Evolutionary conservation across 2,329 filamentous ascomycete genomes (phyloP).

Genomic region (Ceratocystis alfenasii): DNA sequence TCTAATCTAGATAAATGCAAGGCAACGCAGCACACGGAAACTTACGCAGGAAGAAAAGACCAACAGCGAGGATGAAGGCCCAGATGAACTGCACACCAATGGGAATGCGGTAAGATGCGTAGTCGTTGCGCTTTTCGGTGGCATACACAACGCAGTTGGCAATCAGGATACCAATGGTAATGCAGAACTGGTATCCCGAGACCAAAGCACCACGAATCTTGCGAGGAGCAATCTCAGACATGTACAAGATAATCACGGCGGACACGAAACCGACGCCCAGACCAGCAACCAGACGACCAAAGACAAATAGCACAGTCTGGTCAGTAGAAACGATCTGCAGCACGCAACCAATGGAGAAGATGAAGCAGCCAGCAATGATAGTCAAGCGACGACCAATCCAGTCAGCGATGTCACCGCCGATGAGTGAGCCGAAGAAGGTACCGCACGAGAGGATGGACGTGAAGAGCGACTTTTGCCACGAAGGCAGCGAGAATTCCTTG

Average conservation of each 20-base stretch:
- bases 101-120: slow-evolving; percentile 65
- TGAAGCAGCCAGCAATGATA: slow-evolving; percentile 55
- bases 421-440: slow-evolving; percentile 68
- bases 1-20: neutral
- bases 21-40: neutral
- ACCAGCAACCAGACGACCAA: slow-evolving; percentile 63
- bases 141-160: slow-evolving; percentile 64
- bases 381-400: slow-evolving; percentile 61
- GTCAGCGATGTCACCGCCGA: slow-evolving; percentile 67
- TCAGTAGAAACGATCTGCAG: slow-evolving; percentile 49
- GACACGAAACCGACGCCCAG: slow-evolving; percentile 71
- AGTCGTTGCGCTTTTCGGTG: slow-evolving; percentile 49
- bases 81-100: slow-evolving; percentile 71
- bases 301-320: slow-evolving; percentile 47
- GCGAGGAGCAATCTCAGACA: slow-evolving; percentile 66
- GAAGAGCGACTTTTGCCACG: slow-evolving; percentile 43
- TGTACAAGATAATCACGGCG: slow-evolving; percentile 72
- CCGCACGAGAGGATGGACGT: slow-evolving; percentile 65
- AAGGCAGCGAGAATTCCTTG: slow-evolving; percentile 16
- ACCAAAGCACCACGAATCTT: slow-evolving; percentile 68
- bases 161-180: slow-evolving; percentile 66
- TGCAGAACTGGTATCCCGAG: slow-evolving; percentile 73
- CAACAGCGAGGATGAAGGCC: slow-evolving; percentile 60
- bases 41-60: slow-evolving; percentile 55
- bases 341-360: slow-evolving; percentile 58